Evolutionary conservation across 2,329 filamentous ascomycete species (phyloP).

Genomic region (Taxawa tesnikishii): DNA sequence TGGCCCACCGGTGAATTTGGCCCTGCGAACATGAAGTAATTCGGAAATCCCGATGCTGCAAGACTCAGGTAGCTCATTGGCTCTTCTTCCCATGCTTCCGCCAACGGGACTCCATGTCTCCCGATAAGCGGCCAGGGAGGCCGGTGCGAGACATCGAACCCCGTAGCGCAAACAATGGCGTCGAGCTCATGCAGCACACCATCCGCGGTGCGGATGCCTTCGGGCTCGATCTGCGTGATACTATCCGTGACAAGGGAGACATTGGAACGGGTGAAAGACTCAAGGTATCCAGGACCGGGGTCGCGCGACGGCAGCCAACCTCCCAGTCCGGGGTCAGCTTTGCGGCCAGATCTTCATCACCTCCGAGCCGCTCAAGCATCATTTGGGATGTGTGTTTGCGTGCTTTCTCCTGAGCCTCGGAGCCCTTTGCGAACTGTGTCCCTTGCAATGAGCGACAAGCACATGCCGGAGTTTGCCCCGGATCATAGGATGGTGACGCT

Average conservation of each 20-base stretch:
- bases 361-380: conserved; percentile 41
- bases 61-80: conserved; percentile 17
- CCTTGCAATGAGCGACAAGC: too few relatives aligned
- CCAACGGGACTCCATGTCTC: conserved; percentile 18
- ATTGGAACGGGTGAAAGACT: conserved; percentile 50
- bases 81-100: conserved; percentile 15
- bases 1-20: conserved; percentile 2
- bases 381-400: conserved; percentile 12
- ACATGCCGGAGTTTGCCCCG: too few relatives aligned
- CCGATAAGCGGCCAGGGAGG: conserved; percentile 24
- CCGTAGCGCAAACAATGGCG: conserved; percentile 34
- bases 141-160: conserved; percentile 25
- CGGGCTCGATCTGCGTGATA: conserved; percentile 27
- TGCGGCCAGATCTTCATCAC: conserved; percentile 43
- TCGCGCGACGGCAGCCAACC: conserved; percentile 52
- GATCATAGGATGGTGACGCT: too few relatives aligned
- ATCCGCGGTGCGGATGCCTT: conserved; percentile 19
- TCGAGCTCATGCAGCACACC: conserved; percentile 20
- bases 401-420: conserved; percentile 20
- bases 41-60: conserved; percentile 16
- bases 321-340: conserved; percentile 51
- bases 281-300: conserved; percentile 42
- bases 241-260: conserved; percentile 41
- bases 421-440: conserved; percentile 37
- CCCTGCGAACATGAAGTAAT: conserved; percentile 18